Conservation (phyloP, 1,284 basidiomycete species). For the Chondrostereum purpureum region DNA sequence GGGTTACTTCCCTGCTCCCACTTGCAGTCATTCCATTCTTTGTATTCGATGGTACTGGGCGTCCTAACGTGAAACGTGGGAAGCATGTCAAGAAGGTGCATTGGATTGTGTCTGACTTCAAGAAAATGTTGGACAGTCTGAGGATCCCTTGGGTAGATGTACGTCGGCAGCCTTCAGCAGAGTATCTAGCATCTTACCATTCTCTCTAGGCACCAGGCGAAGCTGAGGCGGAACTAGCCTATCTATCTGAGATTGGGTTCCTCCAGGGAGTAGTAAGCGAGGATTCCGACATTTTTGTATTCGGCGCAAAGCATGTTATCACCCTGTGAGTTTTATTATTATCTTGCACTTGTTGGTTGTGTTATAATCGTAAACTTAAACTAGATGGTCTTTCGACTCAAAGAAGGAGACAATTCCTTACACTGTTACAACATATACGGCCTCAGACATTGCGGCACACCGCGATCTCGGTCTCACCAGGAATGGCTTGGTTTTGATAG, state of each 20-base stretch:
- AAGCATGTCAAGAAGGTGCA: constrained; percentile 23
- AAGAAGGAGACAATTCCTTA: background rate
- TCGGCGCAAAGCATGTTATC: background rate
- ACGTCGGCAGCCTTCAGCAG: constrained; percentile 7
- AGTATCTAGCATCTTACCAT: background rate
- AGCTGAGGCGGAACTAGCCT: constrained; percentile 1
- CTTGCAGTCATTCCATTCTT: constrained; percentile 46
- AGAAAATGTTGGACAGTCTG: constrained; percentile 32
- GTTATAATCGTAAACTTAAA: too few relatives aligned
- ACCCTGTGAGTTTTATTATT: background rate
- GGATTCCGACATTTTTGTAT: background rate
- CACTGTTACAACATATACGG: background rate
- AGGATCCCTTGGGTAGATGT: constrained; percentile 20
- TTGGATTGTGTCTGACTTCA: constrained; percentile 19
- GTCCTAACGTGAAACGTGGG: constrained; percentile 43
- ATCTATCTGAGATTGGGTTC: background rate
- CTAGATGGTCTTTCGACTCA: too few relatives aligned
- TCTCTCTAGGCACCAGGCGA: background rate
- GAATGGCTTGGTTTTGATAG: constrained; percentile 17
- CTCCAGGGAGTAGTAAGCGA: background rate
- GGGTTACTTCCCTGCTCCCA: constrained; percentile 30
- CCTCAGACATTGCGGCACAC: too few relatives aligned
- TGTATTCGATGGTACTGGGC: constrained; percentile 53
- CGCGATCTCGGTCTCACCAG: constrained; percentile 10
- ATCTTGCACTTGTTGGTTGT: too few relatives aligned